A percentile compares a stretch with the other conserved stretches of the same genome.
These are phyloP conservation scores for Aspergillus sp. DNA, from an alignment of 2,329 filamentous ascomycete genomes.

Conservation along the genomic window DNA sequence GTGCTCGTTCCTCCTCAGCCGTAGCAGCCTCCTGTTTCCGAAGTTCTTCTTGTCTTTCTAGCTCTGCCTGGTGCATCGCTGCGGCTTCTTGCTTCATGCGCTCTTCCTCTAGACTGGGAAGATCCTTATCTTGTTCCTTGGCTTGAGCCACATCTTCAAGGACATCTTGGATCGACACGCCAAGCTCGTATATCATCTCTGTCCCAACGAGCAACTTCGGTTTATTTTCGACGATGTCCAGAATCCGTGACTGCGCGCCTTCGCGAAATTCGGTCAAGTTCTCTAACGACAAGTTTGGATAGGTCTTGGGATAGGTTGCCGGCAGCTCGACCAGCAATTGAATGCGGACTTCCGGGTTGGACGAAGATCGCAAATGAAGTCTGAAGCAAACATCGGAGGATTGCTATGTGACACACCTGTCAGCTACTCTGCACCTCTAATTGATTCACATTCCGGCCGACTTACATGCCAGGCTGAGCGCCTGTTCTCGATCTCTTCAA, in stretches of 20 bases:
- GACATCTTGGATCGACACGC: constrained; percentile 57
- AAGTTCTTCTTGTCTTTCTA: constrained; percentile 44
- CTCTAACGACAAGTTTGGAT: constrained; percentile 65
- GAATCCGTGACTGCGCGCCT: constrained; percentile 63
- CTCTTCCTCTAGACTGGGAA: constrained; percentile 85
- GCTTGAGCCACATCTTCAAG: constrained; percentile 79
- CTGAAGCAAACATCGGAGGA: constrained; percentile 73
- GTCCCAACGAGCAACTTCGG: constrained; percentile 58
- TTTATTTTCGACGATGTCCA: constrained; percentile 61
- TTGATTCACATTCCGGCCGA: constrained; percentile 5
- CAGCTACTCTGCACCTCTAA: not conserved
- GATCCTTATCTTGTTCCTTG: constrained; percentile 64
- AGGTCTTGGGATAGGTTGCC: constrained; percentile 82
- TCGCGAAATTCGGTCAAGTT: constrained; percentile 59
- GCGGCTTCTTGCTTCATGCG: constrained; percentile 73
- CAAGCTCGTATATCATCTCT: constrained; percentile 60
- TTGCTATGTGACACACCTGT: constrained; percentile 47
- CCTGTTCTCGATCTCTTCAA: constrained; percentile 63
- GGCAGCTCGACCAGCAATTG: constrained; percentile 74
- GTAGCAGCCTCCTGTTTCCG: constrained; percentile 36
- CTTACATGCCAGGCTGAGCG: constrained; percentile 76
- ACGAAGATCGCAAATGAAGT: constrained; percentile 66
- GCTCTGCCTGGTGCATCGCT: constrained; percentile 50
- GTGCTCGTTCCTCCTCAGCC: constrained; percentile 34
- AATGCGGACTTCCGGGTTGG: constrained; percentile 63